These are phyloP conservation scores for Funneliformis geosporum DNA, from an alignment of 192 early-diverging fungal genomes.

Conservation along the genomic window DNA sequence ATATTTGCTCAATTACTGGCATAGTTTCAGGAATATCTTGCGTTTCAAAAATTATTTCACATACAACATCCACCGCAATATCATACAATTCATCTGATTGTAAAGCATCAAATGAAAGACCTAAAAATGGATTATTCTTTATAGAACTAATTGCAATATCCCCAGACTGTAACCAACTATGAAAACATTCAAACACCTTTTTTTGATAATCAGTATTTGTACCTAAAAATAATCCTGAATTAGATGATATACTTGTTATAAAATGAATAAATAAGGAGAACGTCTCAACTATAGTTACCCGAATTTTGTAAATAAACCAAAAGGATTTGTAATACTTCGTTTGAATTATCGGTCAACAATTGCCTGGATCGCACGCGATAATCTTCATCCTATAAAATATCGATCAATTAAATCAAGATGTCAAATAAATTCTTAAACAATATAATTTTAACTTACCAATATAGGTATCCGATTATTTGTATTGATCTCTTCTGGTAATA, in stretches of 20 bases:
- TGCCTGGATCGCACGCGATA: conserved; percentile 56
- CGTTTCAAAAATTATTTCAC: conserved; percentile 76
- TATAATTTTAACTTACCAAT: conserved; percentile 49
- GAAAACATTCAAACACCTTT: conserved; percentile 70
- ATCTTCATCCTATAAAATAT: conserved; percentile 55
- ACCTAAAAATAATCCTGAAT: conserved; percentile 32
- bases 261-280: neutral
- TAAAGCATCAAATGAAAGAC: conserved; percentile 73
- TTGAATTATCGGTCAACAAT: conserved; percentile 66
- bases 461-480: conserved; percentile 65
- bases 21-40: conserved; percentile 54
- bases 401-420: neutral
- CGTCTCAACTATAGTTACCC: conserved; percentile 40
- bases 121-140: conserved; percentile 63
- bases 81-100: conserved; percentile 76
- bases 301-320: conserved; percentile 65
- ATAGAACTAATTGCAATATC: conserved; percentile 70
- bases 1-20: conserved; percentile 63
- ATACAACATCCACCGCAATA: conserved; percentile 79
- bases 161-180: conserved; percentile 81
- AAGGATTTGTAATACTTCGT: conserved; percentile 72
- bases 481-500: conserved; percentile 85
- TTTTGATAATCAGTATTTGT: conserved; percentile 61
- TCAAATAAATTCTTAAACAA: neutral
- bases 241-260: neutral